Base-by-base conservation (phyloP, 192 early-diverging fungal genomes). In the Mortierella claussenii region DNA sequence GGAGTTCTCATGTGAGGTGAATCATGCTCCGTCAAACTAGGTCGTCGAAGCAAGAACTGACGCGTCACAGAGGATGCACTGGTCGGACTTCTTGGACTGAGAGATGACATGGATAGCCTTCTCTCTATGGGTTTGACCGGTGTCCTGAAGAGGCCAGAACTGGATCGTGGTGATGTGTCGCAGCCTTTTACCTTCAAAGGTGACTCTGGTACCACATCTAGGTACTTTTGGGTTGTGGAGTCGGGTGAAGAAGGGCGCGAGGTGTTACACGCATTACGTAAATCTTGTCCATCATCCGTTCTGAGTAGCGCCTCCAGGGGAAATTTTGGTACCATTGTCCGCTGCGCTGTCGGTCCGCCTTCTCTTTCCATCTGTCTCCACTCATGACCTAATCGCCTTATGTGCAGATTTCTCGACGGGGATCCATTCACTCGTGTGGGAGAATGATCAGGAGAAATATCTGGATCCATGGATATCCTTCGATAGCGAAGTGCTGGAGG, bases 401-500 rank as follows among this genome's bases (percentile, higher is more conserved):
- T 30, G 2, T 33, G 3, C 4, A 34, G 20, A 48, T 23, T 12
- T n/a, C 2, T 33, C 37, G n/a, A 24, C 18, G 15, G 40, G 2
- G 51, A 28, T 23, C 13, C 28, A 36, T 64, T 27, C 13, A 54
- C 10, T 45, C 11, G 50, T 1, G 51, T 23, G 3, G 28, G 62
- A 21, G 62, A 54, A 15, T 2, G 28, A 12, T 18, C 37, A 28
- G 34, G 26, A 13, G 51, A 27, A 10, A 27, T 44, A n/a, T 64
- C 62, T 45, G 28, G 62, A 6, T 53, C 62, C 9, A 64, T 4
- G 2, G 62, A 64, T 2, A 13, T 42, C 12, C 42, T 20, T 54
- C 62, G 11, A n/a, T 64, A 53, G 30, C 51, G 62, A 27, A 37
- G 26, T 15, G 42, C 44, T 3, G 62, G 62, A 15, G 62, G 62